These are phyloP conservation scores for Oldenlandia corymbosa DNA, from an alignment of 257 asterid species.

Conservation along the genomic window DNA sequence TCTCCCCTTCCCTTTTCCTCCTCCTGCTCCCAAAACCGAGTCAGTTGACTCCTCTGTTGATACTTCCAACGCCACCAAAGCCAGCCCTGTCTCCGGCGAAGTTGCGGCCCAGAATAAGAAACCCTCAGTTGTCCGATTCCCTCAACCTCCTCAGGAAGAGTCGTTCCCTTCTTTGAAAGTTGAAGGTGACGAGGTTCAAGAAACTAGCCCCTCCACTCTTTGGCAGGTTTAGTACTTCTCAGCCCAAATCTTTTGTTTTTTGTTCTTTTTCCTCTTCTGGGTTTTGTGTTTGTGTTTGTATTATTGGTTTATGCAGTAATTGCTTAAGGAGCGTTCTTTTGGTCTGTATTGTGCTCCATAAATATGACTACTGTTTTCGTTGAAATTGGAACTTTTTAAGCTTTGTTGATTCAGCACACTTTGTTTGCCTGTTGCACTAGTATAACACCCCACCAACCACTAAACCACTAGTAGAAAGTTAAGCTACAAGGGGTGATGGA, in stretches of 20 bases:
- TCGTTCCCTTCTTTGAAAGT: conserved; percentile 40
- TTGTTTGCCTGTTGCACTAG: no score
- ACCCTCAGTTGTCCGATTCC: conserved; percentile 33
- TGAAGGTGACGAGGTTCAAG: conserved; percentile 43
- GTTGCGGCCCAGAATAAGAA: conserved; percentile 22
- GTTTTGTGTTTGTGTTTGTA: no score
- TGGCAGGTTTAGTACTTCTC: conserved; percentile 52
- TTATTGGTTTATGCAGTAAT: background rate
- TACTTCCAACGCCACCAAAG: conserved; percentile 18
- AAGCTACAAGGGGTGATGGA: background rate
- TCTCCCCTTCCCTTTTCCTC: conserved; percentile 29
- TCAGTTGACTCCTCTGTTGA: conserved; percentile 17
- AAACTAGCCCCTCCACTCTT: conserved; percentile 47
- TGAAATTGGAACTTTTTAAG: background rate
- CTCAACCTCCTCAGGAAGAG: conserved; percentile 22
- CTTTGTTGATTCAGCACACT: no score
- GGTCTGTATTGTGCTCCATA: no score
- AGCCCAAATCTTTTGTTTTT: background rate
- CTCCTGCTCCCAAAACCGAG: conserved; percentile 9
- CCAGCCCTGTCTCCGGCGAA: conserved; percentile 10
- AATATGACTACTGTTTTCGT: background rate
- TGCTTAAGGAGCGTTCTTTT: no score
- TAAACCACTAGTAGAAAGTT: background rate
- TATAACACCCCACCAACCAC: background rate
- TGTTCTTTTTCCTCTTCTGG: background rate